Conservation (phyloP, 2,329 filamentous ascomycete genomes). For the Claviceps sp. region DNA sequence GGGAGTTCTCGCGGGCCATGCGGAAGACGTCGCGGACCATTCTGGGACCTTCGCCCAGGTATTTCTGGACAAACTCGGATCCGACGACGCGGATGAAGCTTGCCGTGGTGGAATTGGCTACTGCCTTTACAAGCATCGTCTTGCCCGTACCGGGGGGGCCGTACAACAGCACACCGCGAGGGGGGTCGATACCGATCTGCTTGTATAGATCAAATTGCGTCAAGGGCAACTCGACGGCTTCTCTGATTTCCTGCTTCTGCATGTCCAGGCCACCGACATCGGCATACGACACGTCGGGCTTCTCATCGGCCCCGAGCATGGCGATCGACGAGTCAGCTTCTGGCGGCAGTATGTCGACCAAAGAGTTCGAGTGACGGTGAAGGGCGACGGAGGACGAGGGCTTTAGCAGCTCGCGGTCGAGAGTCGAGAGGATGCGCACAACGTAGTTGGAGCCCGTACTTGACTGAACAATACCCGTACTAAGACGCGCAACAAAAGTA, state of each 20-base stretch:
- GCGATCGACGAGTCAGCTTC: conserved; percentile 98
- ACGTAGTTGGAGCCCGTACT: conserved; percentile 98
- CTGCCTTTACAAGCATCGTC: conserved; percentile 96
- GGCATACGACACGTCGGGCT: conserved; percentile 94
- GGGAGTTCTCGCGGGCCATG: conserved; percentile 97
- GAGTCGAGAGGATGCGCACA: conserved; percentile 92
- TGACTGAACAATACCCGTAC: conserved; percentile 95
- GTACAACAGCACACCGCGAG: conserved; percentile 89
- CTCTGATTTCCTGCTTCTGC: conserved; percentile 99
- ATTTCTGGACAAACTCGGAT: conserved; percentile 98
- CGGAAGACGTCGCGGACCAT: conserved; percentile 99
- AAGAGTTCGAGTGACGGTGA: conserved; percentile 94
- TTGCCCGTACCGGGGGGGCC: conserved; percentile 93
- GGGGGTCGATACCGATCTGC: conserved; percentile 97
- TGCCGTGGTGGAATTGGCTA: conserved; percentile 94
- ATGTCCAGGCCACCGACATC: conserved; percentile 97
- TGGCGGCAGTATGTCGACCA: conserved; percentile 96
- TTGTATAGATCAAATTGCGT: conserved; percentile 98
- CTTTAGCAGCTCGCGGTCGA: conserved; percentile 96
- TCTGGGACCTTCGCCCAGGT: conserved; percentile 89
- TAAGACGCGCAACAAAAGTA: conserved; percentile 21
- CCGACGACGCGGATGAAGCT: conserved; percentile 98
- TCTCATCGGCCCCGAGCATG: conserved; percentile 93
- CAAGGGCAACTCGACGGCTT: conserved; percentile 90
- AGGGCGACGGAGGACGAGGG: conserved; percentile 94